Evolutionary conservation across 768 basidiomycete species (phyloP), one percentile per base, ranked within the genome.

Genomic region (Tubosaeta sp.): DNA sequence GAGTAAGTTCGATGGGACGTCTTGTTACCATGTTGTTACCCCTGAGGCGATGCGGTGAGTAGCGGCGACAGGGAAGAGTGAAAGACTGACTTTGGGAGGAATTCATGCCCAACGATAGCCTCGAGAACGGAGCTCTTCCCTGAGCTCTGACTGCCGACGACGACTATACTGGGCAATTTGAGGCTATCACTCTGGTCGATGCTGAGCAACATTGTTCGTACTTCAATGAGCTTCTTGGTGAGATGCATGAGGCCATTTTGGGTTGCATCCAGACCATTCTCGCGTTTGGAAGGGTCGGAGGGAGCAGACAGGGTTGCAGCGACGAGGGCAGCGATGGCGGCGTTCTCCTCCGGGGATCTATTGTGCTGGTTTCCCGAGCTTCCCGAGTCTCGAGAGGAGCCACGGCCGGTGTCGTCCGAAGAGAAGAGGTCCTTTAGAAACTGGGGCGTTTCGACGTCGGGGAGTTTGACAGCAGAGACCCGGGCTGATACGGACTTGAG

Each of bases 21-120:
- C 96, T 87, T 2, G 96, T 99, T 30, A 98, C 96, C 96, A 99
- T 99, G 69, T 98, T 98, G 69, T 93, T 87, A 49, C 96, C 96
- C 72, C 95, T 98, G 62, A 16, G 30, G 4, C 19, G 39, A 42
- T 27, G 38, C 25, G 43, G 47, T 49, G 44, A 56, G 41, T 32
- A 21, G 32, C 34, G 21, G 16, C 19, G 48, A 34, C 27, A 38
- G 32, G 10, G 36, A 48, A 40, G 12, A 44, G 34, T 19, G 14
- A 2, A 22, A 3, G n/a, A 77, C 92, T 57, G 63, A 97, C 95
- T 99, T 99, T 21, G 96, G 96, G 31, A 99, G 73, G 66, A 99
- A 99, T 68, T 98, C 93, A 52, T 96, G 92, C 0, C 96, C 96
- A 25, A 99, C 96, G 53, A 99, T 90, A 6, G 96, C 87, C 69